These are phyloP conservation scores for Fusarium cyanostomum DNA, from an alignment of 2,329 filamentous ascomycete genomes.

Conservation along the genomic window DNA sequence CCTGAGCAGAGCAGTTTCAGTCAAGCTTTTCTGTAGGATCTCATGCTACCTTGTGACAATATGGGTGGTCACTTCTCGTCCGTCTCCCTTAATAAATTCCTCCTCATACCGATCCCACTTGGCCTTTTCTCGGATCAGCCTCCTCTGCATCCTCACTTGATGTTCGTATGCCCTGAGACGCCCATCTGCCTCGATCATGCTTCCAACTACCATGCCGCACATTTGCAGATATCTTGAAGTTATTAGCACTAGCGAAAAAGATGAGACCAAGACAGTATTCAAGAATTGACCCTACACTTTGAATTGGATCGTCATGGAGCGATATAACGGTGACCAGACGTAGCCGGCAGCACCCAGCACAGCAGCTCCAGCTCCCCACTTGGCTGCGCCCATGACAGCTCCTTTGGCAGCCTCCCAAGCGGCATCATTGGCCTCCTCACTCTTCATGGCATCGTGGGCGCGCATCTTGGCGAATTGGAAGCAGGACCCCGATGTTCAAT, in stretches of 20 bases:
- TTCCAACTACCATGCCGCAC: slow-evolving; percentile 84
- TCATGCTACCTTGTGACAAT: neutral
- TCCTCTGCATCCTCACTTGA: slow-evolving; percentile 70
- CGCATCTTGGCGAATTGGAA: slow-evolving; percentile 33
- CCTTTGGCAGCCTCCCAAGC: slow-evolving; percentile 77
- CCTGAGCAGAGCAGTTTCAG: slow-evolving; percentile 15
- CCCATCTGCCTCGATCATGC: slow-evolving; percentile 79
- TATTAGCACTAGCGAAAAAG: slow-evolving; percentile 2
- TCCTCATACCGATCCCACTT: slow-evolving; percentile 75
- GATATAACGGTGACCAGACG: slow-evolving; percentile 74
- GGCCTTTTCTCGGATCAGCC: slow-evolving; percentile 70
- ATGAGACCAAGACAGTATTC: neutral
- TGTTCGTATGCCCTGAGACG: slow-evolving; percentile 74
- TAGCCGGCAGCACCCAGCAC: slow-evolving; percentile 71
- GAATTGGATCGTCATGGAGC: slow-evolving; percentile 77
- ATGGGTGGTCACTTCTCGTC: slow-evolving; percentile 46
- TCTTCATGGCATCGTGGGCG: slow-evolving; percentile 62
- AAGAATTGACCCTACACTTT: slow-evolving; percentile 69
- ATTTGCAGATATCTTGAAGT: slow-evolving; percentile 77
- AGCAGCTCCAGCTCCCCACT: slow-evolving; percentile 76
- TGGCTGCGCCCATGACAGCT: slow-evolving; percentile 71
- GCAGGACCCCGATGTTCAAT: neutral
- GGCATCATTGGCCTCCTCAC: slow-evolving; percentile 73
- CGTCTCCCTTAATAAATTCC: slow-evolving; percentile 61
- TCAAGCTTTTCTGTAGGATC: slow-evolving; percentile 8